Evolutionary conservation across 192 early-diverging fungal species (phyloP).

Genomic region (Rhizophagus prolifer): DNA sequence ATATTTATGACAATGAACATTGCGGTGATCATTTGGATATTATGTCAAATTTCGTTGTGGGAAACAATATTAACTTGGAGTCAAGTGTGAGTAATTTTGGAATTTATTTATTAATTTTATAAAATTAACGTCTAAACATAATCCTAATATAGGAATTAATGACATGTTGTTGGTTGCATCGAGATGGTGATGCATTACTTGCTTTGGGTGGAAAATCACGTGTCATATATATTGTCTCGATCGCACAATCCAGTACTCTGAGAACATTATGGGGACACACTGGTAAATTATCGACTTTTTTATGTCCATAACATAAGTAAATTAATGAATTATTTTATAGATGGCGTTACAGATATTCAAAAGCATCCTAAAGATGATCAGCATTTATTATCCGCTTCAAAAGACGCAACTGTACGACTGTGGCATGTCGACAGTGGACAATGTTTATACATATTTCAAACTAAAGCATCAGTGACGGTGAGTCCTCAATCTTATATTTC

Average conservation of each 20-base stretch:
- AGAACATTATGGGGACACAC: slow-evolving; percentile 15
- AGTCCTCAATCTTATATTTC: slow-evolving; percentile 16
- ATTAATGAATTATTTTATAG: slow-evolving; percentile 31
- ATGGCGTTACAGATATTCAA: slow-evolving; percentile 66
- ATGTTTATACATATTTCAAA: slow-evolving; percentile 64
- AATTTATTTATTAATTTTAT: background rate
- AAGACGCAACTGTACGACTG: slow-evolving; percentile 73
- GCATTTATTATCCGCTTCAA: slow-evolving; percentile 67
- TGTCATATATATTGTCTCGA: slow-evolving; percentile 22
- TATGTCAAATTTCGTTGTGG: slow-evolving; percentile 84
- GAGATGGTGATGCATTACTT: slow-evolving; percentile 21
- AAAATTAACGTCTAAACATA: background rate
- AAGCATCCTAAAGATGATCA: slow-evolving; percentile 66
- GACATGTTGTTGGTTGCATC: slow-evolving; percentile 29
- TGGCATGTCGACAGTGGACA: slow-evolving; percentile 69
- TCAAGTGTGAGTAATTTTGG: background rate
- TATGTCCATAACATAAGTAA: background rate
- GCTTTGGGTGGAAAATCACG: slow-evolving; percentile 18
- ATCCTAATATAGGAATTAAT: slow-evolving; percentile 22
- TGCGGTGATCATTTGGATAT: slow-evolving; percentile 92
- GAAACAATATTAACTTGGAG: slow-evolving; percentile 23
- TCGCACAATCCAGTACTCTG: slow-evolving; percentile 17
- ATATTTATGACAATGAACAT: slow-evolving; percentile 91
- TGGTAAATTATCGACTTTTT: background rate
- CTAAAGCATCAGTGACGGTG: slow-evolving; percentile 58